These are phyloP conservation scores for Chytriomyces hyalinus DNA, from an alignment of 192 early-diverging fungal genomes.

Conservation along the genomic window DNA sequence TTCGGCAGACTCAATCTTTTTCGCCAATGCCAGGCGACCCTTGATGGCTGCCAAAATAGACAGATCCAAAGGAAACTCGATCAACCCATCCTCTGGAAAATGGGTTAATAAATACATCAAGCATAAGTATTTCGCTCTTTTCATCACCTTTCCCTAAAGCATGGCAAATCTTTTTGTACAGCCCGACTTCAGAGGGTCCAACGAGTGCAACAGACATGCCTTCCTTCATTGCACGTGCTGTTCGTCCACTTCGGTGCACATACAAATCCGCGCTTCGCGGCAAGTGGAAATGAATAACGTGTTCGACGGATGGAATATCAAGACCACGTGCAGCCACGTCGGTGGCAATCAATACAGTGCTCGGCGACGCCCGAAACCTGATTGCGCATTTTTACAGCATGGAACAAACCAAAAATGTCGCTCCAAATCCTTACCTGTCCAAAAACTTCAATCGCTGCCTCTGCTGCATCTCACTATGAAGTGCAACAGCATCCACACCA, in stretches of 20 bases:
- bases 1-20: constrained; percentile 79
- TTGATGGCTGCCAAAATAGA: constrained; percentile 72
- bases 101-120: constrained; percentile 13
- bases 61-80: constrained; percentile 84
- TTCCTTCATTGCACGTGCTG: constrained; percentile 82
- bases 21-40: constrained; percentile 78
- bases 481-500: constrained; percentile 71
- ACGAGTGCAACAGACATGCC: constrained; percentile 84
- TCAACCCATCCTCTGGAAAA: constrained; percentile 52
- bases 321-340: constrained; percentile 96
- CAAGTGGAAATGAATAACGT: constrained; percentile 95
- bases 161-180: constrained; percentile 84
- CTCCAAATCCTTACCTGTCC: constrained; percentile 58
- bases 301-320: constrained; percentile 90
- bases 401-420: constrained; percentile 7
- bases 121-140: not conserved
- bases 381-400: not conserved
- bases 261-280: constrained; percentile 93
- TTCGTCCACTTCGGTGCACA: constrained; percentile 93
- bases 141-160: constrained; percentile 73
- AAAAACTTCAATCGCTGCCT: constrained; percentile 91
- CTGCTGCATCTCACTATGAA: constrained; percentile 98
- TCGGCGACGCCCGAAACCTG: constrained; percentile 72
- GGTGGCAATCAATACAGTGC: constrained; percentile 87
- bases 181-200: constrained; percentile 80